Evolutionary conservation across 2,329 filamentous ascomycete species (phyloP).

Genomic region (Xylaria multiplex): DNA sequence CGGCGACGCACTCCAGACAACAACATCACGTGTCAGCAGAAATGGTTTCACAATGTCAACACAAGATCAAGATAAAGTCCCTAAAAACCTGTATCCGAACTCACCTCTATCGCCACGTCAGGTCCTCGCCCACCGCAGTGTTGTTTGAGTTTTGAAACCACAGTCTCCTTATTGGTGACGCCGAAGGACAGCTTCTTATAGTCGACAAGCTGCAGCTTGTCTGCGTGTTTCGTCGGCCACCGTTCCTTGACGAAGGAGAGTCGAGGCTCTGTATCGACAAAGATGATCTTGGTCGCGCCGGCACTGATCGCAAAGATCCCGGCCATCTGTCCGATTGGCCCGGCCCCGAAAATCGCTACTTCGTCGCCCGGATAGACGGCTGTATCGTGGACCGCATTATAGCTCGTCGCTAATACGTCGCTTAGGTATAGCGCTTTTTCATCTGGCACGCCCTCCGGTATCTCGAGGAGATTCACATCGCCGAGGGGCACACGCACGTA

Average conservation of each 20-base stretch:
- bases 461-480: constrained; percentile 81
- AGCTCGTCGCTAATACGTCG: constrained; percentile 82
- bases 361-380: constrained; percentile 79
- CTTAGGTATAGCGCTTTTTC: constrained; percentile 86
- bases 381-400: constrained; percentile 85
- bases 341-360: constrained; percentile 86
- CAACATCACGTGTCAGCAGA: constrained; percentile 6
- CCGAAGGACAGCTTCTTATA: constrained; percentile 69
- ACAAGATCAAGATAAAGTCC: not conserved
- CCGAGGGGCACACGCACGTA: constrained; percentile 84
- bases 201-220: constrained; percentile 74
- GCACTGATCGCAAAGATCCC: constrained; percentile 79
- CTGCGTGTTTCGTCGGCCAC: constrained; percentile 60
- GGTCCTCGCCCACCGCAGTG: constrained; percentile 77
- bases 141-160: constrained; percentile 78
- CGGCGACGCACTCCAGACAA: constrained; percentile 64
- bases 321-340: constrained; percentile 87
- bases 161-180: constrained; percentile 67
- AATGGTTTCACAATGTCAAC: not conserved
- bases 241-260: constrained; percentile 73
- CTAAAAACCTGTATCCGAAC: constrained; percentile 6
- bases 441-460: constrained; percentile 82
- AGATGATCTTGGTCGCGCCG: constrained; percentile 78
- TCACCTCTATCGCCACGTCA: constrained; percentile 67
- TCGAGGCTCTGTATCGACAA: constrained; percentile 79